Conservation (phyloP, 192 early-diverging fungal genomes). For the Coemansia sp. region DNA sequence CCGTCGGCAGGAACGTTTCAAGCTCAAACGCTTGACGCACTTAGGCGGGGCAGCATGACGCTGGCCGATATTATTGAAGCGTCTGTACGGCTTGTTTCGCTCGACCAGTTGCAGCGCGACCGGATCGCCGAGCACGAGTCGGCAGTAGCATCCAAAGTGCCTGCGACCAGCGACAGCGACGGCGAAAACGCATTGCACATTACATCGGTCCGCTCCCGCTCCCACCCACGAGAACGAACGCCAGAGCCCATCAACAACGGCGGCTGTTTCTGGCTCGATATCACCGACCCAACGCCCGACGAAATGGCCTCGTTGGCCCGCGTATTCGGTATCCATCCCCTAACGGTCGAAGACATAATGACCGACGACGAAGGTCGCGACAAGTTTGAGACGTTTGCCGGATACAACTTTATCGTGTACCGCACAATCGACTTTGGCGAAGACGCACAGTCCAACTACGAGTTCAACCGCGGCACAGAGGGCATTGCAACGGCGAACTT, state of each 20-base stretch:
- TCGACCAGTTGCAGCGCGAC: slow-evolving; percentile 30
- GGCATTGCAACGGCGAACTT: slow-evolving; percentile 64
- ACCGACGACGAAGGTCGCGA: slow-evolving; percentile 84
- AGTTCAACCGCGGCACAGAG: slow-evolving; percentile 56
- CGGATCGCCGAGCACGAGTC: slow-evolving; percentile 16
- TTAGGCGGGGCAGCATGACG: slow-evolving; percentile 31
- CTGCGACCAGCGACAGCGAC: slow-evolving; percentile 1
- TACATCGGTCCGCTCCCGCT: background rate
- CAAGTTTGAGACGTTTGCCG: slow-evolving; percentile 82
- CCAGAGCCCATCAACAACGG: background rate
- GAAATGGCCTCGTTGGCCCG: slow-evolving; percentile 66
- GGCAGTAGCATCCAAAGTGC: background rate
- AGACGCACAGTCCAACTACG: slow-evolving; percentile 42
- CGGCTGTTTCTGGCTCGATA: slow-evolving; percentile 80
- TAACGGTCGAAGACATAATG: slow-evolving; percentile 87
- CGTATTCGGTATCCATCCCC: slow-evolving; percentile 73
- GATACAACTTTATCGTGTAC: slow-evolving; percentile 90
- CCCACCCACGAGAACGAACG: background rate
- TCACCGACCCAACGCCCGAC: slow-evolving; percentile 57
- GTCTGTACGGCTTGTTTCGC: slow-evolving; percentile 14
- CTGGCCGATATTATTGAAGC: slow-evolving; percentile 51
- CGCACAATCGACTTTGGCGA: slow-evolving; percentile 69
- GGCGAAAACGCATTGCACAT: slow-evolving; percentile 16
- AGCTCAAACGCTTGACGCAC: slow-evolving; percentile 29
- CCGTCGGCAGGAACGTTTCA: slow-evolving; percentile 40